Conservation (phyloP, 148 eudicot genomes). For the Rhododendron griersonianum region DNA sequence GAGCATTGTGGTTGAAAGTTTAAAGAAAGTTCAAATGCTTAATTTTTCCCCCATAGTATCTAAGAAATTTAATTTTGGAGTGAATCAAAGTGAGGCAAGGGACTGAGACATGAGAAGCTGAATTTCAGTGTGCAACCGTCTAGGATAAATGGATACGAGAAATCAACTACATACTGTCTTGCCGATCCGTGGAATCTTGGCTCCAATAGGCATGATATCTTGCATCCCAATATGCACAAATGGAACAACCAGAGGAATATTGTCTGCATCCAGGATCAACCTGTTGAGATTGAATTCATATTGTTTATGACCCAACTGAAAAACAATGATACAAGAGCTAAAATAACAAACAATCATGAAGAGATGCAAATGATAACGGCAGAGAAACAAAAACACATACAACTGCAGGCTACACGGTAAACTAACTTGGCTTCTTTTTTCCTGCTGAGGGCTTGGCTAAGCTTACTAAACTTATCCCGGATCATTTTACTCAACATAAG, state of each 20-base stretch:
- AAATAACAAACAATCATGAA: neutral
- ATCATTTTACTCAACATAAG: neutral
- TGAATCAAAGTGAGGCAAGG: neutral
- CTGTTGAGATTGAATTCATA: slow-evolving; percentile 28
- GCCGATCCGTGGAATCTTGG: slow-evolving; percentile 75
- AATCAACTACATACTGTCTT: slow-evolving; percentile 48
- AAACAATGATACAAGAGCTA: neutral
- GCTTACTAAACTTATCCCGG: neutral
- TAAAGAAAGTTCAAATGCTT: too few relatives aligned
- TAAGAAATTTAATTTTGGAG: neutral
- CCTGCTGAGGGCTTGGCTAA: neutral
- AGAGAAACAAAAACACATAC: neutral
- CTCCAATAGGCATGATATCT: slow-evolving; percentile 91
- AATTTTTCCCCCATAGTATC: neutral
- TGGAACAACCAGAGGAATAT: slow-evolving; percentile 74
- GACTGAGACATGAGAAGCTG: neutral
- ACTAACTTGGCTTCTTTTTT: neutral
- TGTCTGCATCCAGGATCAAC: slow-evolving; percentile 81
- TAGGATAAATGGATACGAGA: neutral
- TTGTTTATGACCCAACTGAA: neutral
- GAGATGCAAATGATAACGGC: neutral
- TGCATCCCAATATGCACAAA: slow-evolving; percentile 98
- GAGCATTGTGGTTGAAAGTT: neutral
- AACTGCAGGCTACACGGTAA: too few relatives aligned
- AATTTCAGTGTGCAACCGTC: neutral